phyloP scores from a whole-genome alignment of 495 filamentous ascomycete genomes.

The Penicillium atrosanguineum region DNA sequence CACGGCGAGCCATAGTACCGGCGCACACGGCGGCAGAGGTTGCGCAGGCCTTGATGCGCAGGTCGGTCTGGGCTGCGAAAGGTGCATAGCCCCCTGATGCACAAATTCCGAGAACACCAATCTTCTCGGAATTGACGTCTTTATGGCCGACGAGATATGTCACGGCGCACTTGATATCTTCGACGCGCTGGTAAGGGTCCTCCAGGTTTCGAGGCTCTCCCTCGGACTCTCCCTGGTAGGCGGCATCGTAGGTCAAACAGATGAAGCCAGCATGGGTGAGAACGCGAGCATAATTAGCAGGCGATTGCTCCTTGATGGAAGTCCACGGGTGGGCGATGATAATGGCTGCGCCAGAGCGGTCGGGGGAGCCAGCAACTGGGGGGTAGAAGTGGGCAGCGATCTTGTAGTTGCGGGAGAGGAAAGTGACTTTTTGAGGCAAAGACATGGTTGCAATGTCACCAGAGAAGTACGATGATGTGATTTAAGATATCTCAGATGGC shows the following conservation, averaged over 20 bases:
- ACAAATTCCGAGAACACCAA: constrained; percentile 43
- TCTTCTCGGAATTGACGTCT: constrained; percentile 27
- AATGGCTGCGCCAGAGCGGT: constrained; percentile 29
- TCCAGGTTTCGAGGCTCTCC: constrained; percentile 38
- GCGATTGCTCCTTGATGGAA: constrained; percentile 40
- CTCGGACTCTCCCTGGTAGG: constrained; percentile 35
- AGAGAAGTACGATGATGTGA: neutral
- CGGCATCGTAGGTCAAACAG: constrained; percentile 36
- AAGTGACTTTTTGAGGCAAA: constrained; percentile 16
- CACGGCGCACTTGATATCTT: constrained; percentile 37
- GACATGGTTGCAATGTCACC: constrained; percentile 7
- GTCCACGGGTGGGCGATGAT: constrained; percentile 35
- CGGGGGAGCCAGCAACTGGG: constrained; percentile 11
- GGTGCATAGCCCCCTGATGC: constrained; percentile 35
- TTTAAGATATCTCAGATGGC: no score
- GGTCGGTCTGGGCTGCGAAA: constrained; percentile 36
- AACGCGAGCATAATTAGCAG: constrained; percentile 27
- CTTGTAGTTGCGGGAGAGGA: constrained; percentile 12
- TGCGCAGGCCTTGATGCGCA: constrained; percentile 37
- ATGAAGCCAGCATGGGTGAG: constrained; percentile 33
- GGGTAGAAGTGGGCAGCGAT: constrained; percentile 17
- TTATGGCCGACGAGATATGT: constrained; percentile 28
- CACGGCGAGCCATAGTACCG: constrained; percentile 29
- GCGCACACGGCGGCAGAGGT: constrained; percentile 29
- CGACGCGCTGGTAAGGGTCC: constrained; percentile 36